Conservation (phyloP, 208 protist species). For the Trypanosoma congolense region DNA sequence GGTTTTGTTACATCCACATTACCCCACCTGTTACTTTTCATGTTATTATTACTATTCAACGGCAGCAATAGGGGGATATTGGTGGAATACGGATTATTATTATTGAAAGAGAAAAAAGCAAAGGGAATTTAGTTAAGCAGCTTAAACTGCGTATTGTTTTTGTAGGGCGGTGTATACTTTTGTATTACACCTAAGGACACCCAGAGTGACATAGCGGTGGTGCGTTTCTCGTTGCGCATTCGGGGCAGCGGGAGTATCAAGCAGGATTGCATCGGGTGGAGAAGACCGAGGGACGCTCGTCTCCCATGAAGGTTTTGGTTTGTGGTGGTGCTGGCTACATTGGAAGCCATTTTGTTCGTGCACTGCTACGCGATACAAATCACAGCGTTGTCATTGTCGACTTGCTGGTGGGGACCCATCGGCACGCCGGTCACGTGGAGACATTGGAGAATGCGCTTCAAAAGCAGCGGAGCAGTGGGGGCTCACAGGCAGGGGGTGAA, state of each 20-base stretch:
- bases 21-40: too few species aligned
- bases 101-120: not conserved
- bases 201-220: too few species aligned
- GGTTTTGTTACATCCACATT: too few species aligned
- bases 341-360: constrained; percentile 93
- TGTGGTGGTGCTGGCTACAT: constrained; percentile 98
- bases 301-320: constrained; percentile 84
- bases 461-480: constrained; percentile 9
- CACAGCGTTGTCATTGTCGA: constrained; percentile 94
- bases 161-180: too few species aligned
- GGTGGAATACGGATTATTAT: too few species aligned
- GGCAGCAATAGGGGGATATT: too few species aligned
- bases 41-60: too few species aligned
- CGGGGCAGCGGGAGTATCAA: not conserved
- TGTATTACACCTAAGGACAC: too few species aligned
- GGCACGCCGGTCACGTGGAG: constrained; percentile 45
- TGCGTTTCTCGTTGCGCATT: too few species aligned
- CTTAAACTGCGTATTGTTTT: too few species aligned
- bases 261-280: not conserved
- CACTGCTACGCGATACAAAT: constrained; percentile 71
- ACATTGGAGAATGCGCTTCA: constrained; percentile 38
- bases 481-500: constrained; percentile 4
- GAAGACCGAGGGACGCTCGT: not conserved
- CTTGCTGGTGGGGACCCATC: constrained; percentile 80
- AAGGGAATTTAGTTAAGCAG: not conserved